Conservation (phyloP, 169 alveolate species). For the Fabrea salina region DNA sequence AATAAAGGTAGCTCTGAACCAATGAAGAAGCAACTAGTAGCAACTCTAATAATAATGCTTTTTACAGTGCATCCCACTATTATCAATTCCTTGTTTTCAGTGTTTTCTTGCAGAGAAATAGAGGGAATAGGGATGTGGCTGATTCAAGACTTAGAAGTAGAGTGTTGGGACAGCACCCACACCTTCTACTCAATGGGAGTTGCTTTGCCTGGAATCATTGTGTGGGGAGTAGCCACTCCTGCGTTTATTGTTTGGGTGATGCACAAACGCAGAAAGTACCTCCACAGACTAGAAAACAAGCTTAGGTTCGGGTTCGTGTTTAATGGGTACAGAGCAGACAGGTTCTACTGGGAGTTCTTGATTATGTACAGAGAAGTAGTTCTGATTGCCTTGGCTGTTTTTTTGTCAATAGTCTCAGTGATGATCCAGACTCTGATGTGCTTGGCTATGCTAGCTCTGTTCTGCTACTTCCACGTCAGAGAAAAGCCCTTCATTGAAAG, state of each 20-base stretch:
- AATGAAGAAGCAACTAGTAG: not conserved
- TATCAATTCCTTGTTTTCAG: constrained; percentile 30
- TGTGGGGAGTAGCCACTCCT: constrained; percentile 58
- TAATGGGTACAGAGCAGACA: constrained; percentile 34
- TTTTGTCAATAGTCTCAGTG: not conserved
- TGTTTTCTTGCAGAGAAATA: constrained; percentile 36
- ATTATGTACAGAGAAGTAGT: constrained; percentile 42
- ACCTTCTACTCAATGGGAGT: constrained; percentile 11
- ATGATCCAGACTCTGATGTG: constrained; percentile 8
- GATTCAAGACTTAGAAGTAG: constrained; percentile 27
- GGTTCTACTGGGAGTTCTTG: constrained; percentile 50
- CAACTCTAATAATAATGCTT: constrained; percentile 44
- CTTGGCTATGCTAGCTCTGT: not conserved
- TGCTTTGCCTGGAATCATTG: constrained; percentile 43
- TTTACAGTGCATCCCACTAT: constrained; percentile 56
- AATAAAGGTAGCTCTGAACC: not conserved
- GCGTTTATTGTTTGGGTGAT: not conserved
- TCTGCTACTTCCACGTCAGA: not conserved
- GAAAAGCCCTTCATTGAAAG: not conserved
- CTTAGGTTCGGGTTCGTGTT: constrained; percentile 36
- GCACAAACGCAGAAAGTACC: not conserved
- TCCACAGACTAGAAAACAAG: not conserved
- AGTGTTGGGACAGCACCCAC: constrained; percentile 33
- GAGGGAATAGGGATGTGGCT: constrained; percentile 32
- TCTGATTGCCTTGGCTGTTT: constrained; percentile 31